phyloP scores from a whole-genome alignment of 306 rosid species.

The Cucumis melo region DNA sequence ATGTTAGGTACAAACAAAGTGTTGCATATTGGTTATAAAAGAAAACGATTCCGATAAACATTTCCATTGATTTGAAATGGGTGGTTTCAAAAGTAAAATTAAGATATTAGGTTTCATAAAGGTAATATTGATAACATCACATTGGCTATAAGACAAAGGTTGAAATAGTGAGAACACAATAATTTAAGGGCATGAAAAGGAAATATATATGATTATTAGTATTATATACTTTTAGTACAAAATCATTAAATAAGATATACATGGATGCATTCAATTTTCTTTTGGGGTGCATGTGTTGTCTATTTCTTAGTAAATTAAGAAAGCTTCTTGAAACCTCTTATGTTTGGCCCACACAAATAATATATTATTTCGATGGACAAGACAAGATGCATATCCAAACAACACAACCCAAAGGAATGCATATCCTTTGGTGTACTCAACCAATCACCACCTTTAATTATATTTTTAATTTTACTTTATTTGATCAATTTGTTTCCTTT shows the following conservation, averaged over 20 bases:
- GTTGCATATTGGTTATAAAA: no score
- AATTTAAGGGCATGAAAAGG: background rate
- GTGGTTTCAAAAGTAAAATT: no score
- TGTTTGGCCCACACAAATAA: background rate
- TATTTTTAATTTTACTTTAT: background rate
- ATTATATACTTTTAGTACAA: no score
- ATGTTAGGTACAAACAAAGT: no score
- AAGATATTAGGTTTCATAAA: no score
- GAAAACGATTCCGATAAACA: no score
- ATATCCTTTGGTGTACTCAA: background rate
- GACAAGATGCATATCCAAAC: background rate
- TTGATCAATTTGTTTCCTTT: background rate
- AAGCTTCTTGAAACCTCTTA: constrained; percentile 4
- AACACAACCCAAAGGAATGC: background rate
- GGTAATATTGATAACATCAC: background rate
- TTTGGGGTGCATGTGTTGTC: background rate
- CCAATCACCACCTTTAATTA: background rate
- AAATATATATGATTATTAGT: background rate
- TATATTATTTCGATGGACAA: background rate
- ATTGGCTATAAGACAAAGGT: background rate
- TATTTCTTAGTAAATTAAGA: background rate
- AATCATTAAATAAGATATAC: background rate
- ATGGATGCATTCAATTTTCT: background rate
- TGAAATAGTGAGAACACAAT: background rate
- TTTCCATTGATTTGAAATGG: no score